Base-by-base conservation (phyloP, 495 filamentous ascomycete genomes). In the Haplographium delicatum region DNA sequence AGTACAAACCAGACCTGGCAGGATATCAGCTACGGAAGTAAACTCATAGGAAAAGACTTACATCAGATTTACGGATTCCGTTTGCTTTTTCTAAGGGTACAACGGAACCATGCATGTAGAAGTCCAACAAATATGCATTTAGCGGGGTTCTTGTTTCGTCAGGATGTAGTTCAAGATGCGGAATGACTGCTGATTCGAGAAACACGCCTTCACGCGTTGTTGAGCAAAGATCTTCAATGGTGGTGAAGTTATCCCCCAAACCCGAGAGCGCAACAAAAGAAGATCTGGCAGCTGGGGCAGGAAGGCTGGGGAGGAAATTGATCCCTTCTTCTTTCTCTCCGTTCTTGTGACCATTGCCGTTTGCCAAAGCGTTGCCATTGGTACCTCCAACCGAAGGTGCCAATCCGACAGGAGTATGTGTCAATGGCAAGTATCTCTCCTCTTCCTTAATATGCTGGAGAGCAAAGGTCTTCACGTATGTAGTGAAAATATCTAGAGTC, bases 111-210 rank as follows among this genome's bases (percentile, higher is more conserved):
- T 90, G 78, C 60, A 76, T 81, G 75, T 75, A 88, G 64, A 88
- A 91, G 56, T 89, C 85, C 43, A 80, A 78, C 7, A 90, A 66
- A 54, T 88, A 88, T 0, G 83, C 83, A 56, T 90, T 89, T 39
- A 83, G 55, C 15, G 76, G 67, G n/a, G 63, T 39, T 13, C 63
- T 62, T 4, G 62, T 61, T 45, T 81, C 73, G 22, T 80, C 71
- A 0, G 80, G 73, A 47, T 72, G 70, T 4, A 83, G 59, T 20
- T 71, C 69, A 1, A 89, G 62, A 64, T 83, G 76, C 0, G 86
- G 86, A 23, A 91, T 74, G 10, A 82, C 82, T 5, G 83, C 70
- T 56, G 82, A 73, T 61, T 90, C 86, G 0, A 91, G 70, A 63
- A 86, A 88, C 2, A 91, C 78, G 1, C 78, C 83, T 11, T 69